Evolutionary conservation across 176 grass and related monocot species (phyloP).

Genomic region (Aegilops bicornis): DNA sequence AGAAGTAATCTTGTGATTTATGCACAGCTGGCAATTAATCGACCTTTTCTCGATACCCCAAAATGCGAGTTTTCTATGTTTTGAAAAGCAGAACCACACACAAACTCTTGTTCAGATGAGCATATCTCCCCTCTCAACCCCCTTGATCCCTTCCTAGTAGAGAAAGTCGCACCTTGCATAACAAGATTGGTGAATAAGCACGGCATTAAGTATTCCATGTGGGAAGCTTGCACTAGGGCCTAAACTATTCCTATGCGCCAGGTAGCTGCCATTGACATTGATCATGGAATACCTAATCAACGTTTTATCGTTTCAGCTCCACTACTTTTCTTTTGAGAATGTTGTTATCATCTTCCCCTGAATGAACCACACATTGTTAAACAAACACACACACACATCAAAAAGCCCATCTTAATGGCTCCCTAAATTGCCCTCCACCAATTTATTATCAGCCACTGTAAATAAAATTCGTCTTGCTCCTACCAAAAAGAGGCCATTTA

Average conservation of each 20-base stretch:
- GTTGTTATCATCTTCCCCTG: neutral
- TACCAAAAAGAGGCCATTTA: slow-evolving; percentile 36
- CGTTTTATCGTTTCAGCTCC: neutral
- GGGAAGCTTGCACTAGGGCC: neutral
- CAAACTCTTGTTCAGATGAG: neutral
- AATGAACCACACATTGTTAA: neutral
- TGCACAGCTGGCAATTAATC: too few relatives aligned
- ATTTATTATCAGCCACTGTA: slow-evolving; percentile 9
- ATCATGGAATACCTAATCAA: slow-evolving; percentile 13
- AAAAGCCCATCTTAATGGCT: neutral
- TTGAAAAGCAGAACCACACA: neutral
- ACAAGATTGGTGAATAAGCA: neutral
- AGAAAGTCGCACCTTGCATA: neutral
- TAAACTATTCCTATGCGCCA: neutral
- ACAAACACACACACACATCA: neutral
- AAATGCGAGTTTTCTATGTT: neutral
- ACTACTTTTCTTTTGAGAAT: neutral
- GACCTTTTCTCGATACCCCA: too few relatives aligned
- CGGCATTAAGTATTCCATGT: neutral
- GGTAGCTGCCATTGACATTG: slow-evolving; percentile 12
- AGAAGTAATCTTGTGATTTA: too few relatives aligned
- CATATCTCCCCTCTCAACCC: neutral
- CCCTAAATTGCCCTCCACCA: neutral
- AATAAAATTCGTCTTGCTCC: slow-evolving; percentile 13
- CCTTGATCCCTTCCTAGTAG: neutral